phyloP scores from a whole-genome alignment of 2,329 filamentous ascomycete species.

The Stemphylium beticola region DNA sequence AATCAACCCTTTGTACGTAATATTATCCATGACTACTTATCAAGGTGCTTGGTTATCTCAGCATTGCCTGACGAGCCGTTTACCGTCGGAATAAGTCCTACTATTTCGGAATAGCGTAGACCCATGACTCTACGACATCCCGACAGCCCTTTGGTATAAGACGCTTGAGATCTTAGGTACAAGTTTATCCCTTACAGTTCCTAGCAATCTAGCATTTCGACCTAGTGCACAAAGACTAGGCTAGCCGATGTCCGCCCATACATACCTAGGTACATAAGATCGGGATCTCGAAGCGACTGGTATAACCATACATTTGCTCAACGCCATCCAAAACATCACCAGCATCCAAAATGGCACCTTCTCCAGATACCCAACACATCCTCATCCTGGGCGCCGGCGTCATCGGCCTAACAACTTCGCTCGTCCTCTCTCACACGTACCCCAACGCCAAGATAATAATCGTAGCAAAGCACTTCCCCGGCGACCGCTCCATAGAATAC shows the following conservation, averaged over 20 bases:
- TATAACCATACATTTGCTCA: too few species aligned
- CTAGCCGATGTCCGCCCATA: too few species aligned
- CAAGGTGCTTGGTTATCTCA: neutral
- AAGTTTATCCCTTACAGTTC: neutral
- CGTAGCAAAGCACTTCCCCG: conserved; percentile 88
- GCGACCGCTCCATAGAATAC: conserved; percentile 91
- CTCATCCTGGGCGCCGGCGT: conserved; percentile 63
- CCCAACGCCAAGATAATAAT: conserved; percentile 68
- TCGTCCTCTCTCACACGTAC: conserved; percentile 63
- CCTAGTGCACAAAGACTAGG: too few species aligned
- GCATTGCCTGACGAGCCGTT: neutral
- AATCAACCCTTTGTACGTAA: neutral
- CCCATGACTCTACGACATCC: neutral
- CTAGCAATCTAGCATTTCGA: neutral
- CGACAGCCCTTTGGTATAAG: neutral
- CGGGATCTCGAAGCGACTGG: too few species aligned
- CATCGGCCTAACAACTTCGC: conserved; percentile 69
- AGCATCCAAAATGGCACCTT: conserved; percentile 16
- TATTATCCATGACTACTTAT: neutral
- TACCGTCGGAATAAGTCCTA: conserved; percentile 18
- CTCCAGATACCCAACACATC: conserved; percentile 22
- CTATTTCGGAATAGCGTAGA: conserved; percentile 2
- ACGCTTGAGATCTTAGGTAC: neutral
- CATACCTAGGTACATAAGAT: too few species aligned
- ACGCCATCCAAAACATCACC: neutral